Evolutionary conservation across 1,139 yeast species (phyloP).

Genomic region (Blastobotrys ciferrii): DNA sequence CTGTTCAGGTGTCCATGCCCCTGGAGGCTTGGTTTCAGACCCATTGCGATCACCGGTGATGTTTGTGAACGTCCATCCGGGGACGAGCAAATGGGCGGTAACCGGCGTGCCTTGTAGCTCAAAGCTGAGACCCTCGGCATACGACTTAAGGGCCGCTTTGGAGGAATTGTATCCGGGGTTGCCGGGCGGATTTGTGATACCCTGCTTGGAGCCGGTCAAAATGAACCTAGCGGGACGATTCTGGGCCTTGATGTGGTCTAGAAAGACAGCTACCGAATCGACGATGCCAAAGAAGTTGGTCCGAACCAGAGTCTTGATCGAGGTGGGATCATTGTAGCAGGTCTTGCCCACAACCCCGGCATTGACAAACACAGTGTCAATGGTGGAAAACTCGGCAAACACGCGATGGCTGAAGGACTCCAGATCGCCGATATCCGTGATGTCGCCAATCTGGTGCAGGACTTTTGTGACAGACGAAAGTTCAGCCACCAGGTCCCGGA

Average conservation of each 20-base stretch:
- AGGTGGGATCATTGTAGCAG: constrained; percentile 21
- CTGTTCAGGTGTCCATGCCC: constrained; percentile 33
- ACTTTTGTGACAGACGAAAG: constrained; percentile 19
- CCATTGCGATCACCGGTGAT: constrained; percentile 24
- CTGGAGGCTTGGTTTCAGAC: constrained; percentile 27
- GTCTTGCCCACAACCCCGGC: constrained; percentile 28
- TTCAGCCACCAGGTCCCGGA: constrained; percentile 21
- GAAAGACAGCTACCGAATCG: constrained; percentile 28
- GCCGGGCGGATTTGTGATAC: constrained; percentile 35
- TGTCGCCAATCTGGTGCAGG: constrained; percentile 25
- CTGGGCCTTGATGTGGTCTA: constrained; percentile 23
- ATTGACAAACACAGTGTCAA: constrained; percentile 29
- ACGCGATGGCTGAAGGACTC: constrained; percentile 24
- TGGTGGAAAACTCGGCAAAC: constrained; percentile 18
- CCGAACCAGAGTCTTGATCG: constrained; percentile 25
- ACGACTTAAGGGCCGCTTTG: constrained; percentile 32
- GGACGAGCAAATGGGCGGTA: constrained; percentile 30
- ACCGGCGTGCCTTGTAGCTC: constrained; percentile 23
- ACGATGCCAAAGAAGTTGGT: constrained; percentile 31
- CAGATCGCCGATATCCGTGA: constrained; percentile 23
- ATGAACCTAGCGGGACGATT: constrained; percentile 23
- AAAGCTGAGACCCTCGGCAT: constrained; percentile 31
- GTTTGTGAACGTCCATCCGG: constrained; percentile 34
- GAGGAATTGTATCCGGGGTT: constrained; percentile 34
- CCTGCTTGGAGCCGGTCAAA: constrained; percentile 34